Conservation (phyloP, 2,329 filamentous ascomycete species). For the Scorias spongiosa region DNA sequence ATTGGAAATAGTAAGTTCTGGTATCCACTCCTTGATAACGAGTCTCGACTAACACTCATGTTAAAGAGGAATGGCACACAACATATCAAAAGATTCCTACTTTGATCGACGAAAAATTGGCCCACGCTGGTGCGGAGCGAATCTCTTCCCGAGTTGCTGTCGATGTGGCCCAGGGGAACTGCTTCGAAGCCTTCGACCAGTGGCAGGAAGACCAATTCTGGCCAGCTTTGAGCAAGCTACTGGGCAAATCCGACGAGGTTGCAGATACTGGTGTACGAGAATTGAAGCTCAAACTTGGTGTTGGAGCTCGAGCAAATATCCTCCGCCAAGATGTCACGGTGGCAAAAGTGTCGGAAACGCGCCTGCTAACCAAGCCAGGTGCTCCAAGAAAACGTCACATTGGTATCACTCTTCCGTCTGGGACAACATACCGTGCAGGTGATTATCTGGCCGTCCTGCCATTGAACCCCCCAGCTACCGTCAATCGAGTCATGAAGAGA, state of each 20-base stretch:
- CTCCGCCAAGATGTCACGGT: constrained; percentile 50
- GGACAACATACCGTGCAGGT: constrained; percentile 50
- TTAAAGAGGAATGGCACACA: constrained; percentile 21
- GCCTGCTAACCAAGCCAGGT: constrained; percentile 34
- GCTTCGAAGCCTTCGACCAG: constrained; percentile 27
- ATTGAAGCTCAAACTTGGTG: constrained; percentile 1
- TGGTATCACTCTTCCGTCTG: constrained; percentile 28
- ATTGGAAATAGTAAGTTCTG: no score
- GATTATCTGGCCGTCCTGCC: constrained; percentile 26
- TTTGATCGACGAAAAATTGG: constrained; percentile 19
- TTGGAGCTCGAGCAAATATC: no score
- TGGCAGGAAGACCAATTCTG: constrained; percentile 19
- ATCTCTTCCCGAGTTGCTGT: constrained; percentile 20
- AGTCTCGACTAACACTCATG: no score
- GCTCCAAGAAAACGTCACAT: constrained; percentile 43
- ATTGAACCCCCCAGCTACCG: constrained; percentile 45
- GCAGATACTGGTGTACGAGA: constrained; percentile 1
- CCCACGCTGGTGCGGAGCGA: constrained; percentile 13
- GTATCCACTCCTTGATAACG: no score
- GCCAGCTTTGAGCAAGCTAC: constrained; percentile 1
- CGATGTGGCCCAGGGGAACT: constrained; percentile 22
- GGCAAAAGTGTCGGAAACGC: constrained; percentile 41
- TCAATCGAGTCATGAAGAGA: constrained; percentile 45
- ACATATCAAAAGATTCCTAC: constrained; percentile 29
- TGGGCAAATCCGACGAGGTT: no score